Conservation (phyloP, 2,329 filamentous ascomycete species). For the Aspergillus tamarii region DNA sequence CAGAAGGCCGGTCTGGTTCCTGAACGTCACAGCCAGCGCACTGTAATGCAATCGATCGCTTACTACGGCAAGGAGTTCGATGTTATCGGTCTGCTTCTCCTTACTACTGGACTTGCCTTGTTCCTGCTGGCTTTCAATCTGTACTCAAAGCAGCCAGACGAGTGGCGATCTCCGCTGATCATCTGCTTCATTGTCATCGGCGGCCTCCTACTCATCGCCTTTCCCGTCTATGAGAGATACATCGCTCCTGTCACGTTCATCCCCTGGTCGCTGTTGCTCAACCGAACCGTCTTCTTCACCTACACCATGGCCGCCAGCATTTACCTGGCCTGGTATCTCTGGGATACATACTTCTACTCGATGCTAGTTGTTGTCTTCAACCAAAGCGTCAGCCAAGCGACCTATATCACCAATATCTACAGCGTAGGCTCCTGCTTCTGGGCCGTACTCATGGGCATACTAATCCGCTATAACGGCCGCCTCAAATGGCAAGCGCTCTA, state of each 20-base stretch:
- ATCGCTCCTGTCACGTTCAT: slow-evolving; percentile 60
- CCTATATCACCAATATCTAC: slow-evolving; percentile 55
- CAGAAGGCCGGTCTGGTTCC: slow-evolving; percentile 55
- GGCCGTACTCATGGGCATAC: slow-evolving; percentile 52
- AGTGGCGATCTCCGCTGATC: slow-evolving; percentile 9
- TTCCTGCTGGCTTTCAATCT: slow-evolving; percentile 69
- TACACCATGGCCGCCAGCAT: slow-evolving; percentile 54
- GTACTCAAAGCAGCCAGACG: slow-evolving; percentile 29
- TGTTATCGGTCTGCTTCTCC: slow-evolving; percentile 60
- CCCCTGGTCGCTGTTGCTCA: slow-evolving; percentile 53
- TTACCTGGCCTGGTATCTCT: slow-evolving; percentile 56
- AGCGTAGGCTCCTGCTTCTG: slow-evolving; percentile 60
- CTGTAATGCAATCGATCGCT: slow-evolving; percentile 49
- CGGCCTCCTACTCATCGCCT: slow-evolving; percentile 55
- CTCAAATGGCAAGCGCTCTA: slow-evolving; percentile 56
- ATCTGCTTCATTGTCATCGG: slow-evolving; percentile 49
- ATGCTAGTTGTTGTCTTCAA: slow-evolving; percentile 60
- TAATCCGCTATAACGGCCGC: slow-evolving; percentile 53
- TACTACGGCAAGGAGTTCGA: slow-evolving; percentile 68
- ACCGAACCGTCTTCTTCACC: slow-evolving; percentile 56
- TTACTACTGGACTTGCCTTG: slow-evolving; percentile 52
- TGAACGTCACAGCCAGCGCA: slow-evolving; percentile 50
- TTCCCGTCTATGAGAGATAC: slow-evolving; percentile 29
- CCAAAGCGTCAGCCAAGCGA: slow-evolving; percentile 46
- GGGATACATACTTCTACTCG: slow-evolving; percentile 59